Evolutionary conservation across 2,329 filamentous ascomycete species (phyloP).

Genomic region (Penicillium sp.): DNA sequence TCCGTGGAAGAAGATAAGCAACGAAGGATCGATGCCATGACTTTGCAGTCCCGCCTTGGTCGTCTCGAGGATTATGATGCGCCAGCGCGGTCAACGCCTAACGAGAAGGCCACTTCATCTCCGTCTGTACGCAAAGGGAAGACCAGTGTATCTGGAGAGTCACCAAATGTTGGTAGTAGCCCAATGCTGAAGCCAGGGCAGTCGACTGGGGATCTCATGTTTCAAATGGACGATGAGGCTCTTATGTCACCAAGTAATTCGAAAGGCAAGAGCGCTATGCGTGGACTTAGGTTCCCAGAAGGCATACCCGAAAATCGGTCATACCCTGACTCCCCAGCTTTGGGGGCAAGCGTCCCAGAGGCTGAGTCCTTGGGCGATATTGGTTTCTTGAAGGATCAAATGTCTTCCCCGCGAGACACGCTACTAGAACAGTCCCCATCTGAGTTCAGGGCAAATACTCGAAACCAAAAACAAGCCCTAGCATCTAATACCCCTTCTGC

Average conservation of each 20-base stretch:
- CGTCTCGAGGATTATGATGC: slow-evolving; percentile 67
- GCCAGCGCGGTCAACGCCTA: slow-evolving; percentile 58
- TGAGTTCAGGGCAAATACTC: slow-evolving; percentile 17
- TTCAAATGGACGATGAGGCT: slow-evolving; percentile 83
- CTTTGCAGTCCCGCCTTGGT: slow-evolving; percentile 60
- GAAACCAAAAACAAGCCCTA: slow-evolving; percentile 24
- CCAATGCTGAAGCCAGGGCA: slow-evolving; percentile 66
- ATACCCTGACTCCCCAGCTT: slow-evolving; percentile 25
- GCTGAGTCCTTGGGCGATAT: slow-evolving; percentile 25
- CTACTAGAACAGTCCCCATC: slow-evolving; percentile 26
- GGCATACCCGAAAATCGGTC: slow-evolving; percentile 16
- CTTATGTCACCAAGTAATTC: slow-evolving; percentile 25
- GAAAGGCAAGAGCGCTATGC: slow-evolving; percentile 33
- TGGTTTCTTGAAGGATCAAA: slow-evolving; percentile 29
- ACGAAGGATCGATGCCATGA: slow-evolving; percentile 72
- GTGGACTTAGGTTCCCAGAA: slow-evolving; percentile 18
- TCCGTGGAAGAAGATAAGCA: slow-evolving; percentile 48
- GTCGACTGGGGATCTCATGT: slow-evolving; percentile 76
- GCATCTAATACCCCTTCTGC: slow-evolving; percentile 32
- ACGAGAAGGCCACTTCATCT: slow-evolving; percentile 60
- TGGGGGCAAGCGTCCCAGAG: slow-evolving; percentile 28
- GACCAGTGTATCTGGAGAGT: slow-evolving; percentile 40
- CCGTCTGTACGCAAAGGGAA: slow-evolving; percentile 45
- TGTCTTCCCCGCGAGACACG: slow-evolving; percentile 24
- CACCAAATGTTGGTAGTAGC: slow-evolving; percentile 52